A percentile compares a stretch with the other conserved stretches of the same genome.
phyloP scores from a whole-genome alignment of 2,329 filamentous ascomycete species.

The Fusarium lyarnte region DNA sequence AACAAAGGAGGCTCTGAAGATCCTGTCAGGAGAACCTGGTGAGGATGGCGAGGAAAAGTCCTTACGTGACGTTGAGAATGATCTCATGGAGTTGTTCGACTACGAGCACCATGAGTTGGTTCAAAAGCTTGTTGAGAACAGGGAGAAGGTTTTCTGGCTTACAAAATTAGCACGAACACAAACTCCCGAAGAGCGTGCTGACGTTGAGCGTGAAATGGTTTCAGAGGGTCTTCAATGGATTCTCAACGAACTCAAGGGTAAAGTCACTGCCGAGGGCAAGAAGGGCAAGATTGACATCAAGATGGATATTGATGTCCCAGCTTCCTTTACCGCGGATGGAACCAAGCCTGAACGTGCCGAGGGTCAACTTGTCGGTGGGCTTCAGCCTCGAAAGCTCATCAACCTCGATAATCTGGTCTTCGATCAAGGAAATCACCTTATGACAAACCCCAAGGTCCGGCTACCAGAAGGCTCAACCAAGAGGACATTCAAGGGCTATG shows the following conservation, averaged over 20 bases:
- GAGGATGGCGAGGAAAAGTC: slow-evolving; percentile 84
- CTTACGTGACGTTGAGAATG: slow-evolving; percentile 94
- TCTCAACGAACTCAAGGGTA: slow-evolving; percentile 85
- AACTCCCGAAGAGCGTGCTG: slow-evolving; percentile 77
- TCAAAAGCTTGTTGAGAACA: slow-evolving; percentile 88
- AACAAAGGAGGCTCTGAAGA: slow-evolving; percentile 82
- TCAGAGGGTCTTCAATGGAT: slow-evolving; percentile 88
- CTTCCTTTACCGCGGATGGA: slow-evolving; percentile 61
- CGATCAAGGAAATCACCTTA: slow-evolving; percentile 97
- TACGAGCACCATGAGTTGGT: slow-evolving; percentile 96
- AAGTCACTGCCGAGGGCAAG: slow-evolving; percentile 67
- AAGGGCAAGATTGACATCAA: slow-evolving; percentile 85
- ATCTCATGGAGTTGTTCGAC: slow-evolving; percentile 97
- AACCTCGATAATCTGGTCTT: slow-evolving; percentile 97
- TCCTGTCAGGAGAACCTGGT: slow-evolving; percentile 79
- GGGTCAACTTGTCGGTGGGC: slow-evolving; percentile 78
- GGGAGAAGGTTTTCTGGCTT: slow-evolving; percentile 95
- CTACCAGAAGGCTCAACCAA: slow-evolving; percentile 95
- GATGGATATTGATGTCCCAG: slow-evolving; percentile 88
- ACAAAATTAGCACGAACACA: slow-evolving; percentile 87
- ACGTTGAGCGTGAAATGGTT: slow-evolving; percentile 89
- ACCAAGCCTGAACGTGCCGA: slow-evolving; percentile 67
- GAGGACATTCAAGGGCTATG: slow-evolving; percentile 95
- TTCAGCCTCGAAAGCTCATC: slow-evolving; percentile 87
- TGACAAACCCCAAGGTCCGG: slow-evolving; percentile 98